These are phyloP conservation scores for Sporothrix phasma DNA, from an alignment of 2,329 filamentous ascomycete species.

Conservation along the genomic window DNA sequence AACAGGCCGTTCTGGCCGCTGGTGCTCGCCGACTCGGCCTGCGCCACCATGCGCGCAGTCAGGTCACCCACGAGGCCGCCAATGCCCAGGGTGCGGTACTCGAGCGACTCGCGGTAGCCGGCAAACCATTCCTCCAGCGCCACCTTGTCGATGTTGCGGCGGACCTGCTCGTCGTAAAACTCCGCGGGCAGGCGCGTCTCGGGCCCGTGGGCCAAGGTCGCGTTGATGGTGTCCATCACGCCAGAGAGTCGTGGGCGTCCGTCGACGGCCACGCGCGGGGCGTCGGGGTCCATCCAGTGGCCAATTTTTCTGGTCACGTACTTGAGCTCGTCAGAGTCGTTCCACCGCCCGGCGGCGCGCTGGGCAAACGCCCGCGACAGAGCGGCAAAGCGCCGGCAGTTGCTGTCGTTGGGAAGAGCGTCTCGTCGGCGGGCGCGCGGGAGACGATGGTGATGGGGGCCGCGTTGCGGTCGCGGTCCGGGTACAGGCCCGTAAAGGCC, in stretches of 20 bases:
- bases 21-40: slow-evolving; percentile 38
- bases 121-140: slow-evolving; percentile 87
- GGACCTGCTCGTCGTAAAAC: slow-evolving; percentile 72
- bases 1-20: slow-evolving; percentile 33
- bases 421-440: slow-evolving; percentile 59
- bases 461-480: slow-evolving; percentile 34
- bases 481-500: slow-evolving; percentile 66
- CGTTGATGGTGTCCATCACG: slow-evolving; percentile 90
- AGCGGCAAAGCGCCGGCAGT: slow-evolving; percentile 62
- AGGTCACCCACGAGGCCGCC: slow-evolving; percentile 78
- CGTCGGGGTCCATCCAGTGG: slow-evolving; percentile 73
- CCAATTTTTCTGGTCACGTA: slow-evolving; percentile 69
- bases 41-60: slow-evolving; percentile 62
- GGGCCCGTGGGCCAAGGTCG: slow-evolving; percentile 74
- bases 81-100: slow-evolving; percentile 85
- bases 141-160: slow-evolving; percentile 62
- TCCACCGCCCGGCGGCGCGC: slow-evolving; percentile 63
- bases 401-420: slow-evolving; percentile 70
- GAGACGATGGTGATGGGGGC: slow-evolving; percentile 56
- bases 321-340: slow-evolving; percentile 67
- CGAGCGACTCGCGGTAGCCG: slow-evolving; percentile 72
- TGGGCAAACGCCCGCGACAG: slow-evolving; percentile 62
- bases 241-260: slow-evolving; percentile 74
- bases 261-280: slow-evolving; percentile 66
- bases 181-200: slow-evolving; percentile 68